Percentiles rank a stretch among this genome's conserved stretches.
Conservation (phyloP, 768 basidiomycete species). For the Termitomyces sp. region DNA sequence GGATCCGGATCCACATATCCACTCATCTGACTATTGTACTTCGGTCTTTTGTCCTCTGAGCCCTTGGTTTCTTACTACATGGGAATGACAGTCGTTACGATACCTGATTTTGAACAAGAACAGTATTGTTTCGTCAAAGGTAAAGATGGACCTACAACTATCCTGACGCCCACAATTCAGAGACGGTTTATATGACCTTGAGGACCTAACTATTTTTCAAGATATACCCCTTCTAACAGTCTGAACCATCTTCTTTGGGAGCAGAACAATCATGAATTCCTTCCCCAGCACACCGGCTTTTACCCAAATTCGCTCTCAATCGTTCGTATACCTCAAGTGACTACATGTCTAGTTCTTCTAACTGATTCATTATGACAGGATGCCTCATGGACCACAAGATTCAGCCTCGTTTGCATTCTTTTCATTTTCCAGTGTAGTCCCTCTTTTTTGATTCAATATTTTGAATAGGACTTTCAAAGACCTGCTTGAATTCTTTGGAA, state of each 20-base stretch:
- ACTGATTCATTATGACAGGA: background rate
- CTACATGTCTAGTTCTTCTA: background rate
- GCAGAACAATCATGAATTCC: background rate
- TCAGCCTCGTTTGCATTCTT: background rate
- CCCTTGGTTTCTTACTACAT: background rate
- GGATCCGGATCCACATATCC: no score
- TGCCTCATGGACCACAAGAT: background rate
- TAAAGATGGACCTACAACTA: no score
- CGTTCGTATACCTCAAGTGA: background rate
- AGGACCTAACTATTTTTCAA: background rate
- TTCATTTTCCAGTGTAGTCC: background rate
- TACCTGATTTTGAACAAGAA: no score
- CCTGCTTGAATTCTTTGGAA: background rate
- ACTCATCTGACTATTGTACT: background rate
- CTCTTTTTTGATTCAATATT: background rate
- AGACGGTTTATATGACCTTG: no score
- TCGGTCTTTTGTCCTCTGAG: background rate
- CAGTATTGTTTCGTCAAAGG: no score
- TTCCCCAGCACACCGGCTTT: background rate
- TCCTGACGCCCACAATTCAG: background rate
- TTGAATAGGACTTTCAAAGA: background rate
- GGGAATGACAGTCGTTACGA: no score
- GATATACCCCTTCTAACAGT: background rate
- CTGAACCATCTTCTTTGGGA: background rate
- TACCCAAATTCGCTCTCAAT: background rate